Percentiles rank a stretch among this genome's conserved stretches.
Evolutionary conservation across 2,329 filamentous ascomycete species (phyloP).

Genomic region (Cercospora janseana): DNA sequence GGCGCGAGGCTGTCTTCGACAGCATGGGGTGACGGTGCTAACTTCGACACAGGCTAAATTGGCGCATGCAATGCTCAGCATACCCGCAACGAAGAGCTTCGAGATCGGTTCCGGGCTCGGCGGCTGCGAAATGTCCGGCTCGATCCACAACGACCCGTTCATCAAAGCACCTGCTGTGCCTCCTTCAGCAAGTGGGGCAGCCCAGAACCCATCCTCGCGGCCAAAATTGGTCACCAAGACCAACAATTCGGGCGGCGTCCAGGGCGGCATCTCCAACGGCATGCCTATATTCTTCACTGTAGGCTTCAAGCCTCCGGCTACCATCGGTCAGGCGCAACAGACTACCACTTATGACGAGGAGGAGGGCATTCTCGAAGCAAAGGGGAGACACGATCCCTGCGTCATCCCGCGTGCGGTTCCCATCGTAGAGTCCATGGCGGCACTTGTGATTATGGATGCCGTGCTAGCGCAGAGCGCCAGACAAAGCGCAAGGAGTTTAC

Average conservation of each 20-base stretch:
- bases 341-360: slow-evolving; percentile 77
- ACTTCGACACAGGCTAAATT: slow-evolving; percentile 66
- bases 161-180: slow-evolving; percentile 56
- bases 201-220: slow-evolving; percentile 39
- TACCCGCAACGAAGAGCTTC: slow-evolving; percentile 93
- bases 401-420: slow-evolving; percentile 83
- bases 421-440: slow-evolving; percentile 89
- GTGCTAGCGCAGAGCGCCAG: slow-evolving; percentile 75
- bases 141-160: slow-evolving; percentile 89
- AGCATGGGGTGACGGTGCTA: too few species aligned
- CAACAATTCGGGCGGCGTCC: slow-evolving; percentile 92
- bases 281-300: slow-evolving; percentile 92
- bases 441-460: slow-evolving; percentile 82
- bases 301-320: slow-evolving; percentile 92
- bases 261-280: slow-evolving; percentile 93
- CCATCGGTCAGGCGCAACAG: slow-evolving; percentile 82
- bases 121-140: slow-evolving; percentile 81
- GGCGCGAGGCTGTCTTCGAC: too few species aligned
- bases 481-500: slow-evolving; percentile 48
- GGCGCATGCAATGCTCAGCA: slow-evolving; percentile 90
- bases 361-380: slow-evolving; percentile 78
- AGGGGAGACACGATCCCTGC: slow-evolving; percentile 91
- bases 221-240: slow-evolving; percentile 79
- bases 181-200: slow-evolving; percentile 41
- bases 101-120: slow-evolving; percentile 92